Evolutionary conservation across 176 grass and related monocot genomes (phyloP).

Genomic region (Lolium perenne): DNA sequence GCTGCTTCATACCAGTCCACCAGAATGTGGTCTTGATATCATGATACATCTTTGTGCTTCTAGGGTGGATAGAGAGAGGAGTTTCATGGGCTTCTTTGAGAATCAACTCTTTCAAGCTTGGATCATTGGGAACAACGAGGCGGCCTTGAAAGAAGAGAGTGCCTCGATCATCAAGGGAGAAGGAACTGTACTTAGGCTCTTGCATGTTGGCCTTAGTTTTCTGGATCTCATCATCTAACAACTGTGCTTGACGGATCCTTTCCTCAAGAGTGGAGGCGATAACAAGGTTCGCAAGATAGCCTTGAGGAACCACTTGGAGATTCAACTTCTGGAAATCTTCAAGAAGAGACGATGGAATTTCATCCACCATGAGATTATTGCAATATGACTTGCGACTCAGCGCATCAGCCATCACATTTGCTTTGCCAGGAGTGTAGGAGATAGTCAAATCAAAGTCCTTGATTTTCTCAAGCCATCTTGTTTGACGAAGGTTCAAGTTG

Average conservation of each 20-base stretch:
- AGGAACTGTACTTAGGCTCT: neutral
- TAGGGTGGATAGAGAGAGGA: neutral
- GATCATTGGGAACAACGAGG: neutral
- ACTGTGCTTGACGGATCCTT: neutral
- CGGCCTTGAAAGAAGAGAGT: neutral
- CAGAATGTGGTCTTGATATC: too few relatives aligned
- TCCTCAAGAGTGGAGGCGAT: neutral
- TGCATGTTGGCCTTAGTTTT: neutral
- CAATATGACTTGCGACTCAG: neutral
- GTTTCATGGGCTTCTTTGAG: neutral
- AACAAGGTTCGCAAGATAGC: too few relatives aligned
- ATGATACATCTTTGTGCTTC: neutral
- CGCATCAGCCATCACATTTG: too few relatives aligned
- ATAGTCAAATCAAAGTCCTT: too few relatives aligned
- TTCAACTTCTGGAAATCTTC: neutral
- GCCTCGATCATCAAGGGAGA: neutral
- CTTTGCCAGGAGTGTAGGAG: too few relatives aligned
- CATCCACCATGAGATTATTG: neutral
- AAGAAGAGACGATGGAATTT: neutral
- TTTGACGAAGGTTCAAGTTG: too few relatives aligned
- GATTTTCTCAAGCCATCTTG: too few relatives aligned
- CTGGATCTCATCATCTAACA: neutral
- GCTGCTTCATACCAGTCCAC: too few relatives aligned
- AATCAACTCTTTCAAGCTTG: neutral
- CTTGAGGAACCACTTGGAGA: neutral